Conservation (phyloP, 257 asterid genomes). For the Solanum commersonii region DNA sequence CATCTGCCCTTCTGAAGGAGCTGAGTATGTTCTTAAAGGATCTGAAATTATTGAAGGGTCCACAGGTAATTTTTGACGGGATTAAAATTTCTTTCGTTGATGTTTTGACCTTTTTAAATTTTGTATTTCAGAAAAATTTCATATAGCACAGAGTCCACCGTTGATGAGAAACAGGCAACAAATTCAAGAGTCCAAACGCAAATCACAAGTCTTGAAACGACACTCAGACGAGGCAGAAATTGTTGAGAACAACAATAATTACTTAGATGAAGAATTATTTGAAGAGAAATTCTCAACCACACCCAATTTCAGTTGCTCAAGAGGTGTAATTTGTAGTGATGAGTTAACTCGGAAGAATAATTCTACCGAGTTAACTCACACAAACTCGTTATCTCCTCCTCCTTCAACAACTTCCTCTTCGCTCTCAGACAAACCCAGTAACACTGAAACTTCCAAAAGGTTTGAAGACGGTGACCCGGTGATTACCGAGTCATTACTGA, state of each 20-base stretch:
- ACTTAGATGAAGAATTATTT: slow-evolving; percentile 13
- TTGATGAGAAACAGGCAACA: background rate
- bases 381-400: slow-evolving; percentile 38
- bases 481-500: slow-evolving; percentile 35
- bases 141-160: too few species aligned
- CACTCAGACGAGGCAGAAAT: slow-evolving; percentile 15
- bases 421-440: slow-evolving; percentile 32
- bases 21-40: slow-evolving; percentile 85
- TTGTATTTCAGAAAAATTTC: slow-evolving; percentile 30
- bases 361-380: slow-evolving; percentile 19
- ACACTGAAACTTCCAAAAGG: slow-evolving; percentile 14
- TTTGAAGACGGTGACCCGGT: slow-evolving; percentile 51
- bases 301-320: slow-evolving; percentile 31
- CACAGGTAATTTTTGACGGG: slow-evolving; percentile 23
- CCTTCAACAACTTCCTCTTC: slow-evolving; percentile 65
- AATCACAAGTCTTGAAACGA: slow-evolving; percentile 10
- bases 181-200: slow-evolving; percentile 19
- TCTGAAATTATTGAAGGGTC: slow-evolving; percentile 45
- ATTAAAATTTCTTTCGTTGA: background rate
- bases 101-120: background rate
- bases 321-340: slow-evolving; percentile 45
- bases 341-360: slow-evolving; percentile 6
- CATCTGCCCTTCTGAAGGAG: slow-evolving; percentile 70
- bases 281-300: slow-evolving; percentile 24
- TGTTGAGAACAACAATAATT: slow-evolving; percentile 1